Evolutionary conservation across 176 grass and related monocot species (phyloP).

Genomic region (Oropetium thomaeum): DNA sequence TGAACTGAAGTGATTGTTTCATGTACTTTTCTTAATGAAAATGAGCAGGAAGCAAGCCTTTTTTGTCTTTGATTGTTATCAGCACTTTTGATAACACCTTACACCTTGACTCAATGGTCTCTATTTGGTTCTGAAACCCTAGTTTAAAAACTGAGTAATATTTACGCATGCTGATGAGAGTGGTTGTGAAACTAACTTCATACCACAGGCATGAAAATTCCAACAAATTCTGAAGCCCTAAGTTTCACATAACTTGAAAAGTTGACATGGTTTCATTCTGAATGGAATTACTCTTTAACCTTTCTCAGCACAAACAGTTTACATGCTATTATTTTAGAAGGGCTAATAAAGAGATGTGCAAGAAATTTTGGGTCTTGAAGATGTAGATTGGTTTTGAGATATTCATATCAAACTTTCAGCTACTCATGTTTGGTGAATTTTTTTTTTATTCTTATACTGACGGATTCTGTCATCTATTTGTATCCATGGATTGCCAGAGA

Average conservation of each 20-base stretch:
- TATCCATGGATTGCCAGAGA: constrained; percentile 36
- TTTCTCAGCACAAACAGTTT: not conserved
- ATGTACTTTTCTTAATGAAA: constrained; percentile 6
- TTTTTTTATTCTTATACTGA: not conserved
- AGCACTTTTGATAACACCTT: not conserved
- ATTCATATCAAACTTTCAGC: not conserved
- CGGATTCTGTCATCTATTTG: not conserved
- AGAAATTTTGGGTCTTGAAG: not conserved
- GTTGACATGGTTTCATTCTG: not conserved
- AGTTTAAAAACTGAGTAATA: not conserved
- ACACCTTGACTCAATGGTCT: not conserved
- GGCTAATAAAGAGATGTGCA: not conserved
- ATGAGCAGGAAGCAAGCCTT: not conserved
- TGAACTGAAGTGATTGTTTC: not conserved
- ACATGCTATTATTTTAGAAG: not conserved
- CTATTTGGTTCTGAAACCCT: not conserved
- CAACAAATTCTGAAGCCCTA: not conserved
- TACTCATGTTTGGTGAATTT: not conserved
- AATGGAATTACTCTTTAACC: not conserved
- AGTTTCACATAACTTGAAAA: not conserved
- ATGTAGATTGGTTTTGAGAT: not conserved
- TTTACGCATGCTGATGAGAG: not conserved
- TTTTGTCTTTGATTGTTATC: not conserved
- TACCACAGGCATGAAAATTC: not conserved
- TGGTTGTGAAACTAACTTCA: not conserved